Percentiles rank a stretch among this genome's conserved stretches.
phyloP scores from a whole-genome alignment of 78 protist genomes.

The Capsaspora owczarzaki region DNA sequence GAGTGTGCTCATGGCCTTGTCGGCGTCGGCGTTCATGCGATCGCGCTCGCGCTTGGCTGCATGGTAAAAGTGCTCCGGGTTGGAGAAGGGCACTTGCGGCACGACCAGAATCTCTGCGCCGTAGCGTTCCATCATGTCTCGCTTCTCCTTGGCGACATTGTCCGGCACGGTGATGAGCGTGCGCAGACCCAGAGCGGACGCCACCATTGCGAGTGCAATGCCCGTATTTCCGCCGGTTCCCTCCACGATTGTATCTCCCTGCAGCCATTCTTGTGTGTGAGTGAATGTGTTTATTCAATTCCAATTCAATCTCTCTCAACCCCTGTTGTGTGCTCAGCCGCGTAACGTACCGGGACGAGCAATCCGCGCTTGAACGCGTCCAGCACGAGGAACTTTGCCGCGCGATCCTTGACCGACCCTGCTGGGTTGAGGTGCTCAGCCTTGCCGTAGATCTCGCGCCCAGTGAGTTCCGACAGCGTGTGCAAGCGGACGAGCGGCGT shows the following conservation, averaged over 20 bases:
- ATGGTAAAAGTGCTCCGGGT: conserved; percentile 35
- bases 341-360: background rate
- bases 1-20: too few relatives aligned
- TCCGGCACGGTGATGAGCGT: conserved; percentile 43
- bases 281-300: conserved; percentile 32
- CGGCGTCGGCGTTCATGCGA: too few relatives aligned
- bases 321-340: too few relatives aligned
- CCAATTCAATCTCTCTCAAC: too few relatives aligned
- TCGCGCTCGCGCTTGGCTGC: conserved; percentile 1
- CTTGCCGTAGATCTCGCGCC: conserved; percentile 47
- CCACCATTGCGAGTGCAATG: conserved; percentile 46
- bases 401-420: conserved; percentile 54
- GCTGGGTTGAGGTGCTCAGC: conserved; percentile 68
- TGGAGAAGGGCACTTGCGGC: conserved; percentile 38
- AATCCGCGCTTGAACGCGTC: background rate
- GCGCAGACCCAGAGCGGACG: conserved; percentile 43
- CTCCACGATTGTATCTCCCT: conserved; percentile 41
- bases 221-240: conserved; percentile 75
- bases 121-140: conserved; percentile 23
- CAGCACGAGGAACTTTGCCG: background rate
- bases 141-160: conserved; percentile 49
- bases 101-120: conserved; percentile 55
- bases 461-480: conserved; percentile 45
- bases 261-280: background rate
- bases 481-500: conserved; percentile 45